A percentile compares a stretch with the other conserved stretches of the same genome.
These are phyloP conservation scores for Penicillium griseofulvum DNA, from an alignment of 2,329 filamentous ascomycete genomes.

Conservation along the genomic window DNA sequence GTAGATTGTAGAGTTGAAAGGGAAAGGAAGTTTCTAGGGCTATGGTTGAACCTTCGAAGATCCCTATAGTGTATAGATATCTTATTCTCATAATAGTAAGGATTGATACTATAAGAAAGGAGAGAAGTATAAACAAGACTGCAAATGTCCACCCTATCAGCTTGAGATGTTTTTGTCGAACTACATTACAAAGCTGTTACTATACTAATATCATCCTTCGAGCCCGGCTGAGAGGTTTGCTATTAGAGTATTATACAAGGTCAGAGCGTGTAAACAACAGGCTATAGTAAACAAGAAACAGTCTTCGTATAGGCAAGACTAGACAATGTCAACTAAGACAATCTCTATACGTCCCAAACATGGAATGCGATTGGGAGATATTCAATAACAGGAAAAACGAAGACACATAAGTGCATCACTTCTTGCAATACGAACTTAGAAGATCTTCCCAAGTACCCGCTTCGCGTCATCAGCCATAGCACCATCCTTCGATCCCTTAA, in stretches of 20 bases:
- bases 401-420: not conserved
- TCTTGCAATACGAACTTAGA: conserved; percentile 28
- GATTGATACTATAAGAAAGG: no score
- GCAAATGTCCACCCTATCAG: no score
- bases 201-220: not conserved
- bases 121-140: no score
- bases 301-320: not conserved
- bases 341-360: not conserved
- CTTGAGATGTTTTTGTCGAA: no score
- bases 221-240: not conserved
- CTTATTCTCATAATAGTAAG: no score
- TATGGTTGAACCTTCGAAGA: no score
- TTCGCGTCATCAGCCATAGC: conserved; percentile 40
- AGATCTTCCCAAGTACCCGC: conserved; percentile 48
- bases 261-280: not conserved
- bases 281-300: not conserved
- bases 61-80: no score
- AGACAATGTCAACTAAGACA: not conserved
- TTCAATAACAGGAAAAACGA: conserved; percentile 1
- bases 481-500: conserved; percentile 25
- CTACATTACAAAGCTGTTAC: not conserved
- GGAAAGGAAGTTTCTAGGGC: no score
- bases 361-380: not conserved
- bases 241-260: not conserved
- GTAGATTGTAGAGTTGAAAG: no score